Conservation (phyloP, 495 filamentous ascomycete genomes). For the Friedmanniomyces simplex region DNA sequence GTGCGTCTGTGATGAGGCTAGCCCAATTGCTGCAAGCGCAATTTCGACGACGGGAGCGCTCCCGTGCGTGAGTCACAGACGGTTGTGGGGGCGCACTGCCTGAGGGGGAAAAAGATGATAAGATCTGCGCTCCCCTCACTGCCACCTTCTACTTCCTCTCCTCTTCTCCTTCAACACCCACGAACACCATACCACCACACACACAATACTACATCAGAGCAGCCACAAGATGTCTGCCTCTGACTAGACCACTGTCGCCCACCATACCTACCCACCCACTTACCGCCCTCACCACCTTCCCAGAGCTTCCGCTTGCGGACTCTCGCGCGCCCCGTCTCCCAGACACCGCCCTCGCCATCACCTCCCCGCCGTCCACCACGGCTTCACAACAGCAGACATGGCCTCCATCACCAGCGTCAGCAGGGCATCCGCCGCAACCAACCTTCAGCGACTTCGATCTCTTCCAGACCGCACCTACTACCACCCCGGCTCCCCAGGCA, state of each 20-base stretch:
- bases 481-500: slow-evolving; percentile 18
- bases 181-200: slow-evolving; percentile 29
- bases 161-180: slow-evolving; percentile 24
- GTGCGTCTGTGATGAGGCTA: not conserved
- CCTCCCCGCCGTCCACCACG: slow-evolving; percentile 54
- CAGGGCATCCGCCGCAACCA: slow-evolving; percentile 28
- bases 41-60: no score
- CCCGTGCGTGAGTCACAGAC: slow-evolving; percentile 1
- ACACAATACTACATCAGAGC: slow-evolving; percentile 27
- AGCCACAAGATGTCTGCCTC: slow-evolving; percentile 41
- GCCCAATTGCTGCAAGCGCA: not conserved
- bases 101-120: no score
- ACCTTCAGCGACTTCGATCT: slow-evolving; percentile 37
- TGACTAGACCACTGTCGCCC: slow-evolving; percentile 26
- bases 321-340: slow-evolving; percentile 42
- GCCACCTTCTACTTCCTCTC: slow-evolving; percentile 13
- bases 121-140: not conserved
- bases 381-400: slow-evolving; percentile 53
- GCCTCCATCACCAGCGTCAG: slow-evolving; percentile 47
- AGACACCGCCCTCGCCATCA: slow-evolving; percentile 40
- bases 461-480: slow-evolving; percentile 27
- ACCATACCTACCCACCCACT: slow-evolving; percentile 5
- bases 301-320: slow-evolving; percentile 38
- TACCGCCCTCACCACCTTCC: slow-evolving; percentile 21
- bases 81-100: no score